Conservation (phyloP, 129 eudicot species). For the Flaveria trinervia region DNA sequence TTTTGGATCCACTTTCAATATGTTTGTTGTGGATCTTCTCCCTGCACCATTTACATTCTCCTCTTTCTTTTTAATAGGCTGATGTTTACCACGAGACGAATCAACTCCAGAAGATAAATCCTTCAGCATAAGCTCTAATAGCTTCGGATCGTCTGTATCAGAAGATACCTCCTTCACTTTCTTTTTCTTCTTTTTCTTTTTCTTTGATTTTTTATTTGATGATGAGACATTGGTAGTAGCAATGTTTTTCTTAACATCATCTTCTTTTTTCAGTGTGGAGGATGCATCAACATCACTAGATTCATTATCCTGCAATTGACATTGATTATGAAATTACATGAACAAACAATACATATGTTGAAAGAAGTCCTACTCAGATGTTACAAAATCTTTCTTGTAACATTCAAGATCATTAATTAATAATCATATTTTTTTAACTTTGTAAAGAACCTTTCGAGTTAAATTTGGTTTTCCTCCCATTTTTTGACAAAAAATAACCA, state of each 20-base stretch:
- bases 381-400: neutral
- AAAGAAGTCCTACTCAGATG: neutral
- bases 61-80: conserved; percentile 32
- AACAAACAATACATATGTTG: conserved; percentile 3
- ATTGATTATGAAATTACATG: neutral
- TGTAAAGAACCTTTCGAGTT: neutral
- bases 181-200: conserved; percentile 71
- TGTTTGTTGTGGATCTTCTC: conserved; percentile 42
- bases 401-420: neutral
- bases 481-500: too few relatives aligned
- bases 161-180: conserved; percentile 35
- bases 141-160: conserved; percentile 16
- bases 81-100: conserved; percentile 36
- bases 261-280: conserved; percentile 26
- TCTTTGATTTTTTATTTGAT: conserved; percentile 65
- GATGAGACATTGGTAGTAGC: conserved; percentile 25
- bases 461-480: too few relatives aligned
- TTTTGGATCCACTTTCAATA: conserved; percentile 81
- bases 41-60: conserved; percentile 31
- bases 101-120: conserved; percentile 49
- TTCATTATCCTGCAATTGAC: conserved; percentile 48
- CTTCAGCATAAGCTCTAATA: conserved; percentile 41
- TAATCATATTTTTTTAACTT: neutral
- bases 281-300: conserved; percentile 34
- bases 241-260: conserved; percentile 28